Percentiles rank a stretch among this genome's conserved stretches.
Conservation (phyloP, 768 basidiomycete genomes). For the Hygrocybe punicea region DNA sequence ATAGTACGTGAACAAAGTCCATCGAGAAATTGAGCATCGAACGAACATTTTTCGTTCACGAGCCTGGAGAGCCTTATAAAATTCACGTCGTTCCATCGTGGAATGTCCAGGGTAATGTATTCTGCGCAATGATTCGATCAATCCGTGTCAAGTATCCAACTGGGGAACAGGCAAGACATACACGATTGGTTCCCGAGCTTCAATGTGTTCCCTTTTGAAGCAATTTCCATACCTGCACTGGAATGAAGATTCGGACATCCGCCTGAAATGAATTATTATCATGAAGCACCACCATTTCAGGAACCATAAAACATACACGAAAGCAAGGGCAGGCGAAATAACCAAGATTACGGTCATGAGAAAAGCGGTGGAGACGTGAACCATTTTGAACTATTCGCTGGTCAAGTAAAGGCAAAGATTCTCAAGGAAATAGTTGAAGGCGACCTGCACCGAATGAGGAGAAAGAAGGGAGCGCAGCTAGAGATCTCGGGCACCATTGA, state of each 20-base stretch:
- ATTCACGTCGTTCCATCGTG: background rate
- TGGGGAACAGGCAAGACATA: background rate
- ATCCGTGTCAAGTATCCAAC: background rate
- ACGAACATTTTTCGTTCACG: background rate
- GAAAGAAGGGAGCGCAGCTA: background rate
- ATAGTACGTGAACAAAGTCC: background rate
- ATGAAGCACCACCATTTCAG: background rate
- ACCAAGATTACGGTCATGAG: background rate
- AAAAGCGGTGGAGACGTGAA: background rate
- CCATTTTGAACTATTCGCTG: slow-evolving; percentile 2
- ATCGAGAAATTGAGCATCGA: background rate
- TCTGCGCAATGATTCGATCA: background rate
- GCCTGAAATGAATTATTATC: background rate
- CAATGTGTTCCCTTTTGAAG: background rate
- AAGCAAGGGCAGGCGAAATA: background rate
- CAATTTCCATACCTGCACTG: background rate
- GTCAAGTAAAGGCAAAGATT: background rate
- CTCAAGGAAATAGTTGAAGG: background rate
- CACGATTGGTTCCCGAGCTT: background rate
- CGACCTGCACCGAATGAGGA: background rate
- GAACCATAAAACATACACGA: background rate
- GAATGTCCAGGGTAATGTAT: background rate
- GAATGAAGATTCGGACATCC: background rate
- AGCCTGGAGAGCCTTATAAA: background rate
- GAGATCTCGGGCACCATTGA: background rate